Evolutionary conservation across 768 basidiomycete species (phyloP).

Genomic region (Tremella fuciformis): DNA sequence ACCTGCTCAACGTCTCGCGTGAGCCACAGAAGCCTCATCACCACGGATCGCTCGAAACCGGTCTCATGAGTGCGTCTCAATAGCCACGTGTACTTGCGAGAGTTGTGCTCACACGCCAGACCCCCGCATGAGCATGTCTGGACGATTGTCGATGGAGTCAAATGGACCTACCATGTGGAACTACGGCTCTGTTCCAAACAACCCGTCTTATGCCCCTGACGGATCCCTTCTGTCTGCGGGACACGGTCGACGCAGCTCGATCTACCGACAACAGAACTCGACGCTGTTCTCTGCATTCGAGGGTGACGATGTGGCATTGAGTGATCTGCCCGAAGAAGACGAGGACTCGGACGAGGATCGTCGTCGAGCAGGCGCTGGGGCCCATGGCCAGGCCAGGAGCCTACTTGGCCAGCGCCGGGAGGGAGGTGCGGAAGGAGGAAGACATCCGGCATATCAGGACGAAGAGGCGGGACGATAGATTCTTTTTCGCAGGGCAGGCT

Average conservation of each 20-base stretch:
- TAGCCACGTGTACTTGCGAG: neutral
- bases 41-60: conserved; percentile 43
- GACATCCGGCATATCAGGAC: conserved; percentile 37
- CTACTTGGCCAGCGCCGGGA: conserved; percentile 16
- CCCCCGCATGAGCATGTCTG: conserved; percentile 75
- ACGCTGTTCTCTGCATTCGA: conserved; percentile 72
- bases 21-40: conserved; percentile 50
- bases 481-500: conserved; percentile 4
- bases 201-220: conserved; percentile 41
- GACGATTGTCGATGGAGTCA: conserved; percentile 70
- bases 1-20: conserved; percentile 47
- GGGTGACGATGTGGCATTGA: conserved; percentile 62
- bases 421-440: conserved; percentile 23
- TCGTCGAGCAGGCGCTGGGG: conserved; percentile 4
- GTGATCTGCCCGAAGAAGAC: conserved; percentile 65
- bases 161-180: conserved; percentile 31
- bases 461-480: neutral
- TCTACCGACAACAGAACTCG: conserved; percentile 64
- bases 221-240: conserved; percentile 53
- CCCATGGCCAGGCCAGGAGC: conserved; percentile 11
- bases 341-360: conserved; percentile 58
- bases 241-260: conserved; percentile 66
- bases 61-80: conserved; percentile 51
- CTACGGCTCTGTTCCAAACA: conserved; percentile 31
- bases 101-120: too few relatives aligned